Evolutionary conservation across 164 flowering plant genomes (phyloP).

Genomic region (Vitis cinerea): DNA sequence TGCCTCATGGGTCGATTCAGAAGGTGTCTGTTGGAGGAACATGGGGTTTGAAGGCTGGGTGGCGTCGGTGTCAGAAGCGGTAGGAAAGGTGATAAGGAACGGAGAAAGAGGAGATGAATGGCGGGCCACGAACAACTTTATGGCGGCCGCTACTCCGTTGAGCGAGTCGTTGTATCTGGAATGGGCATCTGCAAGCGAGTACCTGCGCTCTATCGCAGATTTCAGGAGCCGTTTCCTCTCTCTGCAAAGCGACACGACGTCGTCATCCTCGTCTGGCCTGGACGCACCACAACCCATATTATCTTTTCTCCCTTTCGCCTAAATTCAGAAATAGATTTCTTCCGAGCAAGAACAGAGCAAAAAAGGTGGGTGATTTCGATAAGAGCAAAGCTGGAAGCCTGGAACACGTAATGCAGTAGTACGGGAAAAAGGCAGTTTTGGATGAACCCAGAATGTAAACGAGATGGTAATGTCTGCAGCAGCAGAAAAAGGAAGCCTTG

Average conservation of each 20-base stretch:
- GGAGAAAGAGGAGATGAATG: slow-evolving; percentile 46
- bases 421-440: no score
- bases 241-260: slow-evolving; percentile 38
- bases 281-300: slow-evolving; percentile 45
- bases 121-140: slow-evolving; percentile 43
- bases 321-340: no score
- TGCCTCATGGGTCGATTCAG: slow-evolving; percentile 6
- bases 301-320: not conserved
- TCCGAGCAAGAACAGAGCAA: not conserved
- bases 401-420: no score
- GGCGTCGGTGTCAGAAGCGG: slow-evolving; percentile 1
- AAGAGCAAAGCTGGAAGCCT: not conserved
- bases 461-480: no score
- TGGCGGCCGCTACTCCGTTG: slow-evolving; percentile 43
- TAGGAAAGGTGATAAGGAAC: slow-evolving; percentile 34
- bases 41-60: slow-evolving; percentile 9
- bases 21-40: slow-evolving; percentile 15
- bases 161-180: slow-evolving; percentile 45
- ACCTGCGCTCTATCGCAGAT: slow-evolving; percentile 39
- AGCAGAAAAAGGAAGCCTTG: not conserved
- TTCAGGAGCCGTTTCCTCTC: slow-evolving; percentile 48
- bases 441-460: no score
- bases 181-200: slow-evolving; percentile 49
- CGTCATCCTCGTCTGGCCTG: slow-evolving; percentile 34
- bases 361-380: not conserved